Base-by-base conservation (phyloP, 2,329 filamentous ascomycete species). In the Talaromyces verruculosus region DNA sequence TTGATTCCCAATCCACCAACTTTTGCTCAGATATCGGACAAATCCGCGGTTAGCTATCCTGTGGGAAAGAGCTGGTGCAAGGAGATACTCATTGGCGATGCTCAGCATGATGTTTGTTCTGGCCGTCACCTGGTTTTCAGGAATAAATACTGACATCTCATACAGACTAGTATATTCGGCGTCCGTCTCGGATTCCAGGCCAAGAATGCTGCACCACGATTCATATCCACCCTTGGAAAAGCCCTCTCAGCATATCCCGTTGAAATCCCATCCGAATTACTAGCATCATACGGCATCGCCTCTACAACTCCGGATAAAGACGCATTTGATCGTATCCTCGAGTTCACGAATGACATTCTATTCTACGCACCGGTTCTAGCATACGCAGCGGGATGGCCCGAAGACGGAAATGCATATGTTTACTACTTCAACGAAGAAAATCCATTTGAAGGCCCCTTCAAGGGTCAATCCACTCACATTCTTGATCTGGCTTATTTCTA, bases 401-500 rank as follows among this genome's bases (percentile, higher is more conserved):
- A 65, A 33, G 45, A 43, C 6, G 73, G 74, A 5, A 73, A 74
- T 11, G 68, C 73, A 11, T 79, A 79, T 65, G 73, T 80, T 5
- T 82, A 81, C 67, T 76, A 79, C 55, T 83, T 84, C 75, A 82
- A 83, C 65, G 81, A 83, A 64, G 74, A 73, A 0, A 84, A 83
- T 66, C 80, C 81, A 0, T 84, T 80, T 79, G 75, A 79, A 0
- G 82, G 82, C 0, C 73, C 73, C 1, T 80, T 69, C 72, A 77
- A 80, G 65, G 79, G 78, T 1, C 69, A 72, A 28, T 72, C 80
- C 0, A 76, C 72, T 0, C 82, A 84, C 67, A 78, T 83, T n/a
- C 73, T 83, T 1, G 82, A 84, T 39, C 69, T 81, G 13, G 76
- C 77, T 0, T 82, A 78, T 55, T 68, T 84, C 13, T 81, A 82